These are phyloP conservation scores for Coniochaeta sp. DNA, from an alignment of 2,329 filamentous ascomycete species.

Conservation along the genomic window DNA sequence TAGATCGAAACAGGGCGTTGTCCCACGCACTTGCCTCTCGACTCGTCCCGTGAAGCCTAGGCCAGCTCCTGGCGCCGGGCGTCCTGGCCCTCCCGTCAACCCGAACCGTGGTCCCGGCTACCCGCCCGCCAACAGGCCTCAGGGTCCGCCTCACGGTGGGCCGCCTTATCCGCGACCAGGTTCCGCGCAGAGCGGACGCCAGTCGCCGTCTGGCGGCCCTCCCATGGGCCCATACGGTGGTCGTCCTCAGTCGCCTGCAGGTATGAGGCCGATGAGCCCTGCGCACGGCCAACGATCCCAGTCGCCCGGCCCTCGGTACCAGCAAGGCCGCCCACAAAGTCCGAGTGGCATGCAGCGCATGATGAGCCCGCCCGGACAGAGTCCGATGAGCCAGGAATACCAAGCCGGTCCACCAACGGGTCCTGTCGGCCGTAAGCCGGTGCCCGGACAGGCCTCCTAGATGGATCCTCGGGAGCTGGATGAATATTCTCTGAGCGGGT, in stretches of 20 bases:
- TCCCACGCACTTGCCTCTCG: constrained; percentile 87
- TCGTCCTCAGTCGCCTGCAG: constrained; percentile 27
- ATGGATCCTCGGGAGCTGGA: not conserved
- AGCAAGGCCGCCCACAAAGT: constrained; percentile 29
- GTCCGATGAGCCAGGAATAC: constrained; percentile 34
- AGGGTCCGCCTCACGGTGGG: constrained; percentile 13
- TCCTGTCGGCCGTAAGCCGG: constrained; percentile 45
- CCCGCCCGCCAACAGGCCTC: constrained; percentile 25
- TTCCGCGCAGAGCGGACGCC: constrained; percentile 27
- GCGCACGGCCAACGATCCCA: constrained; percentile 29
- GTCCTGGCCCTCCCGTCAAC: constrained; percentile 47
- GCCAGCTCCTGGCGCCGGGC: constrained; percentile 36
- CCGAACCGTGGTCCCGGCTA: constrained; percentile 26
- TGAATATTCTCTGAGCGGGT: not conserved
- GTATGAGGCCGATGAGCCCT: constrained; percentile 23
- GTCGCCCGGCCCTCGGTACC: constrained; percentile 35
- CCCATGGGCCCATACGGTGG: constrained; percentile 17
- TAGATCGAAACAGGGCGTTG: constrained; percentile 85
- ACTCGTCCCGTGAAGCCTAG: constrained; percentile 86
- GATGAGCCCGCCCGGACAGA: constrained; percentile 35
- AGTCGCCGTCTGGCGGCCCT: constrained; percentile 33
- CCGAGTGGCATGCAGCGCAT: constrained; percentile 32
- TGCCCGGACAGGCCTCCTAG: constrained; percentile 47
- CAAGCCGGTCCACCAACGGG: constrained; percentile 26
- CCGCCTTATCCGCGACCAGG: constrained; percentile 24